phyloP scores from a whole-genome alignment of 768 basidiomycete species.

The Kwoniella heveanensis region DNA sequence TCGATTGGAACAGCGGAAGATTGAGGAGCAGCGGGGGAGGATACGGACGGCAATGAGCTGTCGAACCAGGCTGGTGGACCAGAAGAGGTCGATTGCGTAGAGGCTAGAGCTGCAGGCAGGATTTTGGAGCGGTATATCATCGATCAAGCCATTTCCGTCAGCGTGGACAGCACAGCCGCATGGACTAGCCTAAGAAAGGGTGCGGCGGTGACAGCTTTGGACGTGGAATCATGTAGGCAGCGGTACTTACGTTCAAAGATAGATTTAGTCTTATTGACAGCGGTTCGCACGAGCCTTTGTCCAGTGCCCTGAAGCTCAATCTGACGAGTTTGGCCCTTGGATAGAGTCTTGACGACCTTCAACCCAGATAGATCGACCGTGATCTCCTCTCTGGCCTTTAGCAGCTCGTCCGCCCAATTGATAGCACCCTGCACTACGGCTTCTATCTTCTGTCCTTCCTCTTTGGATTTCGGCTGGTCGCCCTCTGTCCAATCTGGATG shows the following conservation, averaged over 20 bases:
- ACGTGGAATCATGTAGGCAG: too few species aligned
- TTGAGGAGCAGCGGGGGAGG: constrained; percentile 1
- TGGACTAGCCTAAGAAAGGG: too few species aligned
- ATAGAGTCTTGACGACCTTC: constrained; percentile 16
- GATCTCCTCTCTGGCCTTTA: constrained; percentile 1
- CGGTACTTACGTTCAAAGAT: constrained; percentile 6
- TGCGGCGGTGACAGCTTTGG: too few species aligned
- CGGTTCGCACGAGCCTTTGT: constrained; percentile 6
- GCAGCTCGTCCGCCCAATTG: not conserved
- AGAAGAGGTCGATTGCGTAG: not conserved
- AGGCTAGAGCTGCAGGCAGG: not conserved
- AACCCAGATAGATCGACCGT: constrained; percentile 15
- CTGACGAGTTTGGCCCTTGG: not conserved
- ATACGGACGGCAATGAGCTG: constrained; percentile 13
- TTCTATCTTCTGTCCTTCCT: not conserved
- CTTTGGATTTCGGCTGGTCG: not conserved
- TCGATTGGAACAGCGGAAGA: not conserved
- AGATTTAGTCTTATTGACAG: not conserved
- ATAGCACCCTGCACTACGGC: not conserved
- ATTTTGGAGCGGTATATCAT: not conserved
- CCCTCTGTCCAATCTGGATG: constrained; percentile 5
- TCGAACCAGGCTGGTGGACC: constrained; percentile 15
- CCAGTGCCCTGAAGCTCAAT: constrained; percentile 19
- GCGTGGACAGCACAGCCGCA: too few species aligned
- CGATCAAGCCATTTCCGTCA: not conserved